A percentile compares a stretch with the other conserved stretches of the same genome.
Conservation (phyloP, 139 green algal species). For the Chlorella sp. region DNA sequence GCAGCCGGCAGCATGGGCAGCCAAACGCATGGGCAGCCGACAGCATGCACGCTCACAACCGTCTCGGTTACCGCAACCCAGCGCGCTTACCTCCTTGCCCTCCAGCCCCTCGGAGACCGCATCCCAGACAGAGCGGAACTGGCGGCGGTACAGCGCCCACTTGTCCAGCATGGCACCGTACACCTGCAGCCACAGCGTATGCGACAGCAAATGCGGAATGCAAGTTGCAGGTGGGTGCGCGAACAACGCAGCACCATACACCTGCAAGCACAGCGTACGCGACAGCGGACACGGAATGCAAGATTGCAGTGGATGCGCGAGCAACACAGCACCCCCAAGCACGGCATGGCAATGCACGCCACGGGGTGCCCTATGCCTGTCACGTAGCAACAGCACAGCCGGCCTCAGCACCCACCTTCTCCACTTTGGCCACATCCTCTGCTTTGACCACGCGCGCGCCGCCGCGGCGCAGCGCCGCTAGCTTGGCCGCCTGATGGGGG, state of each 20-base stretch:
- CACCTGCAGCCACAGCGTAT: neutral
- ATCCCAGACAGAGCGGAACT: conserved; percentile 79
- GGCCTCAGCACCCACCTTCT: conserved; percentile 6
- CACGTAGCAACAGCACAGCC: neutral
- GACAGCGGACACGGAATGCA: too few relatives aligned
- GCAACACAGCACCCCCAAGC: neutral
- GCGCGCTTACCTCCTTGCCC: conserved; percentile 50
- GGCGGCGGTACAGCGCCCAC: conserved; percentile 34
- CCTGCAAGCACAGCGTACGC: too few relatives aligned
- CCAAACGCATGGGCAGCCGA: too few relatives aligned
- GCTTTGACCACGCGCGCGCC: conserved; percentile 27
- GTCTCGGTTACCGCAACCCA: too few relatives aligned
- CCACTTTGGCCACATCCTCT: conserved; percentile 18
- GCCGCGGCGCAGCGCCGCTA: conserved; percentile 21
- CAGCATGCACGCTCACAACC: too few relatives aligned
- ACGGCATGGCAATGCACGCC: neutral
- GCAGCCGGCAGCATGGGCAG: too few relatives aligned
- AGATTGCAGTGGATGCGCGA: neutral
- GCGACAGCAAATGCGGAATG: too few relatives aligned
- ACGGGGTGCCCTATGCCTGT: neutral
- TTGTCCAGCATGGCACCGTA: neutral
- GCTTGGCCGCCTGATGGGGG: neutral
- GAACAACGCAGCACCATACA: too few relatives aligned
- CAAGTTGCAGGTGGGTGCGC: too few relatives aligned
- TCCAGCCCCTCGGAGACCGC: conserved; percentile 79